These are phyloP conservation scores for Linnemannia exigua DNA, from an alignment of 192 early-diverging fungal species.

Conservation along the genomic window DNA sequence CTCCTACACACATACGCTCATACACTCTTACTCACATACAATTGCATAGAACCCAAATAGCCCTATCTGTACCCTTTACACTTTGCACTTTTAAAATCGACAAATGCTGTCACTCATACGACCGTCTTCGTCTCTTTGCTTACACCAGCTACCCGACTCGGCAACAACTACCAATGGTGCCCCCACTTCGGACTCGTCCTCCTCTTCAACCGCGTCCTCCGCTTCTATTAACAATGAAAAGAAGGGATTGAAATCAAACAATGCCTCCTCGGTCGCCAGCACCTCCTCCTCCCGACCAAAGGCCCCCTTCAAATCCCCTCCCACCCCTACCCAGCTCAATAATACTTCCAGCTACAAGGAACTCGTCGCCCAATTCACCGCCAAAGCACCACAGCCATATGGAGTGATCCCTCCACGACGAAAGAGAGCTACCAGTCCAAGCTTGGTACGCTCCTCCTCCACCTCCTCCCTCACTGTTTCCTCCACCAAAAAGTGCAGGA, in stretches of 20 bases:
- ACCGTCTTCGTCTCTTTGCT: conserved; percentile 44
- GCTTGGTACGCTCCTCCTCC: conserved; percentile 16
- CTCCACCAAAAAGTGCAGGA: background rate
- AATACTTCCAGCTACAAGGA: conserved; percentile 45
- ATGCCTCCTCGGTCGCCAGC: background rate
- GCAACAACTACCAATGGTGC: background rate
- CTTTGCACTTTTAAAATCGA: background rate
- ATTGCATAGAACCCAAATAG: background rate
- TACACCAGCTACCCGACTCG: conserved; percentile 32
- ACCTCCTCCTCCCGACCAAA: background rate
- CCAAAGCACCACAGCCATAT: conserved; percentile 48
- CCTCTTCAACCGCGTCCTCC: background rate
- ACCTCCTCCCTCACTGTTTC: conserved; percentile 16
- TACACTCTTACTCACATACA: background rate
- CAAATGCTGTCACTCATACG: conserved; percentile 53
- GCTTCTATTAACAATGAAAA: background rate
- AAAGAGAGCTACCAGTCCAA: conserved; percentile 3
- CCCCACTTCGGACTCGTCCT: background rate
- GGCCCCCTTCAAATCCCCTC: conserved; percentile 14
- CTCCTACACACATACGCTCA: background rate
- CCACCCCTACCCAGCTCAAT: conserved; percentile 23
- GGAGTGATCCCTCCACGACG: conserved; percentile 50
- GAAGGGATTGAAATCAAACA: background rate
- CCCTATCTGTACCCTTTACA: background rate
- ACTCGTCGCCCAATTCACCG: conserved; percentile 52